phyloP scores from a whole-genome alignment of 2,329 filamentous ascomycete species.

The Aspergillus sp. region DNA sequence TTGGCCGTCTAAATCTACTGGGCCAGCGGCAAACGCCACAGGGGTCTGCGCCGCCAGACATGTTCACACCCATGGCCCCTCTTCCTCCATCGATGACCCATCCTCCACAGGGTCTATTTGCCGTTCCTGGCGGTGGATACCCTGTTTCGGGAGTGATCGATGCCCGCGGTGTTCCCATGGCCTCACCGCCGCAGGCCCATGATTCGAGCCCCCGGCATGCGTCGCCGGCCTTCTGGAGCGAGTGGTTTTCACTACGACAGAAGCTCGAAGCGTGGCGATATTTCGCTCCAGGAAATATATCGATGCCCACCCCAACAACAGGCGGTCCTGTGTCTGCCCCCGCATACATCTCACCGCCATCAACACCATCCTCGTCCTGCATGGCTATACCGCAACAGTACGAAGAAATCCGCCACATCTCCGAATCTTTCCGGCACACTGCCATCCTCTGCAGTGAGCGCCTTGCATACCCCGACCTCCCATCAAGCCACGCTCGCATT shows the following conservation, averaged over 20 bases:
- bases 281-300: constrained; percentile 32
- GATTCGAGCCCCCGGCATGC: constrained; percentile 13
- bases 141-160: constrained; percentile 34
- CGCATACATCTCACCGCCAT: constrained; percentile 23
- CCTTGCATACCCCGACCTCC: constrained; percentile 65
- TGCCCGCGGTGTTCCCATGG: constrained; percentile 23
- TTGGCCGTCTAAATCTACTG: constrained; percentile 76
- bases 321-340: background rate
- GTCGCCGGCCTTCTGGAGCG: constrained; percentile 60
- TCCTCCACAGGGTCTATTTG: constrained; percentile 5
- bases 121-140: constrained; percentile 8
- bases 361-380: constrained; percentile 17
- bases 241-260: constrained; percentile 73
- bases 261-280: constrained; percentile 77
- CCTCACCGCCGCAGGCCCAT: constrained; percentile 18
- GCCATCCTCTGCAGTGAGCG: constrained; percentile 85
- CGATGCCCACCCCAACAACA: constrained; percentile 1
- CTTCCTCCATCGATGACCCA: constrained; percentile 30
- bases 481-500: constrained; percentile 67
- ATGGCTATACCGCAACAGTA: constrained; percentile 52
- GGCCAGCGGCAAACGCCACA: constrained; percentile 54
- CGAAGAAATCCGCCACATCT: constrained; percentile 70
- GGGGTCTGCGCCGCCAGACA: constrained; percentile 17
- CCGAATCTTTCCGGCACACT: constrained; percentile 82
- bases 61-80: constrained; percentile 13